Evolutionary conservation across 139 green algal genomes (phyloP).

Genomic region (Pseudopediastrum boryanum): DNA sequence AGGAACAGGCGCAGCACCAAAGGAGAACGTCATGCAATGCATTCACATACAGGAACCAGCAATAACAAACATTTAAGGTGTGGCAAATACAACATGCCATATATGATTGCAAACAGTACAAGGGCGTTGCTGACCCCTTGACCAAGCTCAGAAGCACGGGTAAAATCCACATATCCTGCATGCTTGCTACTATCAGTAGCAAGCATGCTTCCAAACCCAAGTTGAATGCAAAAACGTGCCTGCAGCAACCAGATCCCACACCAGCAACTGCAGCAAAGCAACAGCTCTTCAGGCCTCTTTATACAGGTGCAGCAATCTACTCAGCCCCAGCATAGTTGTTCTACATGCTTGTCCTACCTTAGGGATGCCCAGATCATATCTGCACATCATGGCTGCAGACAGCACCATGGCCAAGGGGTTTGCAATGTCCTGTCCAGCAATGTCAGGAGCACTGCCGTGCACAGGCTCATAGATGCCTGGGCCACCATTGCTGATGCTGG

Average conservation of each 20-base stretch:
- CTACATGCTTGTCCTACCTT: too few relatives aligned
- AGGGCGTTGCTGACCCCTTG: too few relatives aligned
- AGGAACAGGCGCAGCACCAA: neutral
- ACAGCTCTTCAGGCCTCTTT: too few relatives aligned
- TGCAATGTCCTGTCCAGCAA: constrained; percentile 85
- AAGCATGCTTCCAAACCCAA: too few relatives aligned
- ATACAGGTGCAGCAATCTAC: too few relatives aligned
- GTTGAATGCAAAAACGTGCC: too few relatives aligned
- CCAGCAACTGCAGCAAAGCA: too few relatives aligned
- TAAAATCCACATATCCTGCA: neutral
- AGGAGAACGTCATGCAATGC: neutral
- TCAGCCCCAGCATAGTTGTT: too few relatives aligned
- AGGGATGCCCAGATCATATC: constrained; percentile 92
- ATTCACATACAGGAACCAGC: neutral
- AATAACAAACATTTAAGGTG: neutral
- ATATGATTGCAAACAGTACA: too few relatives aligned
- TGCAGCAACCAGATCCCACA: too few relatives aligned
- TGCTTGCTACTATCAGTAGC: too few relatives aligned
- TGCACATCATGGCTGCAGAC: constrained; percentile 98
- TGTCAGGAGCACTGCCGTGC: constrained; percentile 97
- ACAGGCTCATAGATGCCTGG: constrained; percentile 98
- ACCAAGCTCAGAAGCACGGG: too few relatives aligned
- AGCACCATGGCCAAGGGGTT: constrained; percentile 96
- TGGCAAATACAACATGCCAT: constrained; percentile 3
- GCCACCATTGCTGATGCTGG: constrained; percentile 84